phyloP scores from a whole-genome alignment of 805 yeast species.

The Yueomyces sp. region DNA sequence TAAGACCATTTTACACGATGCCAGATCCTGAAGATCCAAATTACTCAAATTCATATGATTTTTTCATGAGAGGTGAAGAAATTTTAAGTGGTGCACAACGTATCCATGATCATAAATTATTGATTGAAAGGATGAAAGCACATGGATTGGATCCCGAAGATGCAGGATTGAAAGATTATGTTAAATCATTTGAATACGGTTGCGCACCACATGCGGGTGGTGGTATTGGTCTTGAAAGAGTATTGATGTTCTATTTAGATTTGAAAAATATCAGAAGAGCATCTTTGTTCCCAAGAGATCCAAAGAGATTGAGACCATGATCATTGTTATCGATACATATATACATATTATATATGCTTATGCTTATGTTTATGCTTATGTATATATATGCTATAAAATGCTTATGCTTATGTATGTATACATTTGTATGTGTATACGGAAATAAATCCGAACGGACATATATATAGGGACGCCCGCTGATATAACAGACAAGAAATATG shows the following conservation, averaged over 20 bases:
- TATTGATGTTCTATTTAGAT: slow-evolving; percentile 94
- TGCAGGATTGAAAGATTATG: slow-evolving; percentile 82
- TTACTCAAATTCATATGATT: slow-evolving; percentile 95
- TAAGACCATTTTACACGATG: slow-evolving; percentile 99
- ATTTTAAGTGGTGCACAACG: slow-evolving; percentile 99
- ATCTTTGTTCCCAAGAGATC: slow-evolving; percentile 98
- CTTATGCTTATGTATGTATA: no score
- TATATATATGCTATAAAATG: no score
- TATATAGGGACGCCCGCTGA: no score
- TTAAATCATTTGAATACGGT: slow-evolving; percentile 85
- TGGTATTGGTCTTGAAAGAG: slow-evolving; percentile 98
- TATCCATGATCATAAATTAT: slow-evolving; percentile 82
- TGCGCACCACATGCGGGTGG: slow-evolving; percentile 99
- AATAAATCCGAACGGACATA: no score
- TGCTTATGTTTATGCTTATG: background rate
- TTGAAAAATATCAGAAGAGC: slow-evolving; percentile 97
- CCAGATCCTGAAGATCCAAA: slow-evolving; percentile 87
- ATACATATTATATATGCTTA: background rate
- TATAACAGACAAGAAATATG: no score
- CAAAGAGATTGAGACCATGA: slow-evolving; percentile 80
- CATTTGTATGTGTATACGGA: no score
- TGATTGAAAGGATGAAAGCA: slow-evolving; percentile 65
- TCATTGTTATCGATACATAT: background rate
- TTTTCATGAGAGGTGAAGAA: slow-evolving; percentile 99
- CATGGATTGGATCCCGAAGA: slow-evolving; percentile 72